Conservation (phyloP, 2,329 filamentous ascomycete genomes). For the Huntiella abstrusa region DNA sequence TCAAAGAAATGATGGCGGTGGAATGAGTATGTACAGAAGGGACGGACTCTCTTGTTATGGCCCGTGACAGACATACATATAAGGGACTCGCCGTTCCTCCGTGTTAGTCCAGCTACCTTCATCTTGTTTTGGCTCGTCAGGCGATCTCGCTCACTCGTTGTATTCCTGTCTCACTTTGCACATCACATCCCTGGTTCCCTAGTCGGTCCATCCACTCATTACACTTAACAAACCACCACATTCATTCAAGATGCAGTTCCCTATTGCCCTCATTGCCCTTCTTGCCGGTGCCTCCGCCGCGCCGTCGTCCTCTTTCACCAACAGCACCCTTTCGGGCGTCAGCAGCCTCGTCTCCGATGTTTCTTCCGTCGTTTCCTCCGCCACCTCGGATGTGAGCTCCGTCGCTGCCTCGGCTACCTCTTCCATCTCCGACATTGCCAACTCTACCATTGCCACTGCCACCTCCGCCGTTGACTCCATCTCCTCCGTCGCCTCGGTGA, state of each 20-base stretch:
- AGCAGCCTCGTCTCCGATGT: not conserved
- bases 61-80: no score
- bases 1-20: no score
- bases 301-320: not conserved
- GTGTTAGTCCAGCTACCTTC: not conserved
- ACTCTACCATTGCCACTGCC: not conserved
- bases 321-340: not conserved
- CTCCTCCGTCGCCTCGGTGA: no score
- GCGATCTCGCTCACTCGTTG: constrained; percentile 1
- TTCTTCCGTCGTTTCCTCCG: not conserved
- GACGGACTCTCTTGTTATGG: no score
- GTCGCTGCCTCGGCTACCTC: not conserved
- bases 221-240: not conserved
- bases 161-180: not conserved
- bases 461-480: not conserved
- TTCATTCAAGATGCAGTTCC: constrained; percentile 6
- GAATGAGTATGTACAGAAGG: no score
- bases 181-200: not conserved
- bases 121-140: not conserved
- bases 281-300: constrained; percentile 3
- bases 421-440: not conserved
- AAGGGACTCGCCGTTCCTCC: no score
- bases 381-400: not conserved
- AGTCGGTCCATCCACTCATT: not conserved
- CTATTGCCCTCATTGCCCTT: constrained; percentile 1